Base-by-base conservation (phyloP, 1,139 yeast genomes). In the Debaryomyces subglobosus region DNA sequence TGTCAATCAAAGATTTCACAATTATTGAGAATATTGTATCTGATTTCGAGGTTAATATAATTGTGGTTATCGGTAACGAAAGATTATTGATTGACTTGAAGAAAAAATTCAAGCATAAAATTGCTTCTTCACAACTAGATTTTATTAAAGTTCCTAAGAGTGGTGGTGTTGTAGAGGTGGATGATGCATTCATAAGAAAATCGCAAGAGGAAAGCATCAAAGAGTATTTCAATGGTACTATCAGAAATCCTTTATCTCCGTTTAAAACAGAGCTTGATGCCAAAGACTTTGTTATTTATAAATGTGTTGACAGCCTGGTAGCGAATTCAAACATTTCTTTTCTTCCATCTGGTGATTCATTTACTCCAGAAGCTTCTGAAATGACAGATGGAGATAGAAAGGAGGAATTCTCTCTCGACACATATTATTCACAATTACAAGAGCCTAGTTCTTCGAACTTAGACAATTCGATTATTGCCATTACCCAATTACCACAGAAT, bases 161-260 rank as follows among this genome's bases (percentile, higher is more conserved):
- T 44, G 89, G 87, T 33, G 96, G 96, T 1, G 73, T 70, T 6
- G 89, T 89, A 6, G 91, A 88, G 43, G 75, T 83, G 25, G 95
- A 88, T 53, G 95, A 86, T 44, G 71, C 81, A 15, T 89, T 74
- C 61, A 73, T 78, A 43, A 77, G 98, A 60, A 81, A 85, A 42
- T 53, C 78, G 24, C 98, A 94, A 64, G 89, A 91, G 58, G 79
- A 82, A 45, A 74, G 86, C 4, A 89, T 94, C 47, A 84, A 84
- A 61, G 96, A 91, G 60, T 95, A 94, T 64, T 95, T 95, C 60
- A 90, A 95, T 61, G 99, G 99, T 1, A 81, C 81, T 13, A 70
- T 73, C 38, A 77, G 77, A 46, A 81, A 83, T 7, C 82, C 86
- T 4, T 73, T 95, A 46, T 87, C 96, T 5, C 99, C 99, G 1